A percentile compares a stretch with the other conserved stretches of the same genome.
Evolutionary conservation across 2,329 filamentous ascomycete species (phyloP).

Genomic region (Aschersonia sp.): DNA sequence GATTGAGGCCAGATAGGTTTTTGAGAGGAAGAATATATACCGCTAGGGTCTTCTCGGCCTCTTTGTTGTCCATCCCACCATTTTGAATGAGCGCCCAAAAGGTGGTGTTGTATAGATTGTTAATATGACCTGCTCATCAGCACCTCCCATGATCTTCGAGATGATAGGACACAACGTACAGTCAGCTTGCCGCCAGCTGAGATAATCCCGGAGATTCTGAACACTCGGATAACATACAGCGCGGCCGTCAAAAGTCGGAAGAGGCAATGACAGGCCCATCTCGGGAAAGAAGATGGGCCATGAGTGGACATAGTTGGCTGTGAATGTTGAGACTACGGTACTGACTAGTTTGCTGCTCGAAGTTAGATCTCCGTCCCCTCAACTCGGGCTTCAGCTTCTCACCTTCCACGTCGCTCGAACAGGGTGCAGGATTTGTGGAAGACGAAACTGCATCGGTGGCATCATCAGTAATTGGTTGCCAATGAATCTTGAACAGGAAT

Average conservation of each 20-base stretch:
- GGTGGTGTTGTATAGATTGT: conserved; percentile 95
- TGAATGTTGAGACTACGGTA: conserved; percentile 86
- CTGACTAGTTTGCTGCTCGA: conserved; percentile 66
- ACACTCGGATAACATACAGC: conserved; percentile 80
- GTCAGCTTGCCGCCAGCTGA: conserved; percentile 94
- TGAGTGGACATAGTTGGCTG: conserved; percentile 70
- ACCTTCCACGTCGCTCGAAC: conserved; percentile 77
- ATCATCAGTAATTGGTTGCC: neutral
- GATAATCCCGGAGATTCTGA: conserved; percentile 77
- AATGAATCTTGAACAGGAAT: neutral
- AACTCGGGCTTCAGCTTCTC: conserved; percentile 10
- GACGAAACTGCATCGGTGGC: conserved; percentile 52
- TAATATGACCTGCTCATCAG: conserved; percentile 63
- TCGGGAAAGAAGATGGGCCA: conserved; percentile 68
- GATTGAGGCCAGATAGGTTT: neutral
- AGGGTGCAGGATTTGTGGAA: conserved; percentile 70
- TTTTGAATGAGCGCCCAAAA: conserved; percentile 82
- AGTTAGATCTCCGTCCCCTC: neutral
- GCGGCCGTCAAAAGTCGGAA: conserved; percentile 86
- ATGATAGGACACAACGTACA: conserved; percentile 40
- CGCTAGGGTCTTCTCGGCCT: conserved; percentile 68
- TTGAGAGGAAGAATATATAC: conserved; percentile 24
- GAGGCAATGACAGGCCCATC: conserved; percentile 51
- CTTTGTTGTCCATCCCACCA: conserved; percentile 59
- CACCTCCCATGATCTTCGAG: conserved; percentile 4